Evolutionary conservation across 768 basidiomycete genomes (phyloP), one percentile per base, ranked within the genome.

Genomic region (Podaxis pistillaris): DNA sequence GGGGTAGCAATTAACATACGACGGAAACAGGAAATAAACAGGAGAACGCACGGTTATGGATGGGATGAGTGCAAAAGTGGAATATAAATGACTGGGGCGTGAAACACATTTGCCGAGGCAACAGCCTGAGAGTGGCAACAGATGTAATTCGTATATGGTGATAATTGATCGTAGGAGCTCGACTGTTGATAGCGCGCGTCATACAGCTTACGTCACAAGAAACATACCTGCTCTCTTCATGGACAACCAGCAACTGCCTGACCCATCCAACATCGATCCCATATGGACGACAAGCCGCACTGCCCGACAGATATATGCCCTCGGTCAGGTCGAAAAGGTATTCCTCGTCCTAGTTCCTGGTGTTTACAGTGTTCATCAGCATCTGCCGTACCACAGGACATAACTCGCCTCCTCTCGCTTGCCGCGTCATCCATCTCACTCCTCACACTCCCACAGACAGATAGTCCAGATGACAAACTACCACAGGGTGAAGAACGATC

Each of bases 401-500:
- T 93, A 67, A 86, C 86, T 56, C 87, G 86, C 47, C 82, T 93
- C 38, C 81, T 94, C 56, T 82, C 86, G 19, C 76, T 92, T 24
- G 91, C 91, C 4, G 89, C 88, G 7, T 89, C 91, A 15, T 91
- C 89, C 8, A 86, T 92, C 62, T 88, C 90, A 6, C 80, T 93
- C 56, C 80, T 94, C 53, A 88, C 91, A 1, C 77, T 94, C n/a
- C 91, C 91, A 1, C 91, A 93, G 73, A 91, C 90, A 3, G 91
- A 93, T 69, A 80, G 73, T 0, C 81, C 86, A 2, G 84, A 84
- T 6, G 88, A 89, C 57, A 79, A 76, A 60, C 80, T 93, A 7
- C 90, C 91, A 2, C 87, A 89, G 68, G 91, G 90, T 44, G 91
- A 88, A 63, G 91, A 94, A 73, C 81, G 91, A 38, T 91, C 90